These are phyloP conservation scores for Falciphora oryzae DNA, from an alignment of 2,329 filamentous ascomycete genomes.

Conservation along the genomic window DNA sequence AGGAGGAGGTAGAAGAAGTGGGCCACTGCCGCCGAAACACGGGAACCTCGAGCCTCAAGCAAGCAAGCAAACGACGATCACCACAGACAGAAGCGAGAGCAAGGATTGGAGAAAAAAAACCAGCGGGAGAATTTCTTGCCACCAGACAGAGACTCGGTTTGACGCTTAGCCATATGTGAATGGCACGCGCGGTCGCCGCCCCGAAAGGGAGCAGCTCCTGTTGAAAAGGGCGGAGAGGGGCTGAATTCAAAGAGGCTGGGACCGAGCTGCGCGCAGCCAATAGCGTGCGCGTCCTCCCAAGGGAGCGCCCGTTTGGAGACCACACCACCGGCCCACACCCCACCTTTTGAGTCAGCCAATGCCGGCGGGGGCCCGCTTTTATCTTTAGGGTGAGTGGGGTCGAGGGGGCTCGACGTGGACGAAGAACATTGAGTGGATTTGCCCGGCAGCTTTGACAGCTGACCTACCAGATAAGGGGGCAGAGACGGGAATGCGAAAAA, in stretches of 20 bases:
- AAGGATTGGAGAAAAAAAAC: not conserved
- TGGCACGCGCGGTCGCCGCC: not conserved
- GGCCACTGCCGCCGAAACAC: not conserved
- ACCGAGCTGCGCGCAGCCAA: slow-evolving; percentile 10
- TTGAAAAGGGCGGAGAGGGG: slow-evolving; percentile 5
- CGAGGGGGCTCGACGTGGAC: not conserved
- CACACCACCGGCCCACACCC: not conserved
- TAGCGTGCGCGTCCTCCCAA: not conserved
- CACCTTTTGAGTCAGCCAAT: slow-evolving; percentile 1
- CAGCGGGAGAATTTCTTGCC: not conserved
- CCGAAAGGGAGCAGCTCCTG: not conserved
- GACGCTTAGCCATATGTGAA: not conserved
- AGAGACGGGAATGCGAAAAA: not conserved
- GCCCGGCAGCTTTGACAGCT: not conserved
- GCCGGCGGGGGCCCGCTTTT: not conserved
- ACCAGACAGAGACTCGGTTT: not conserved
- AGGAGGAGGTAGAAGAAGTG: not conserved
- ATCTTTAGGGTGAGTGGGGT: not conserved
- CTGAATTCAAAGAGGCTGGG: slow-evolving; percentile 31
- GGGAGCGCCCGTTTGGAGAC: slow-evolving; percentile 7
- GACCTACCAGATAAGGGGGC: not conserved
- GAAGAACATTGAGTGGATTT: not conserved
- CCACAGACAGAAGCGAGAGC: not conserved
- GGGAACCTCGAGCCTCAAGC: not conserved
- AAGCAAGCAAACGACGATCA: not conserved